Evolutionary conservation across 257 asterid species (phyloP), one percentile per base, ranked within the genome.

Genomic region (Fraxinus pennsylvanica): DNA sequence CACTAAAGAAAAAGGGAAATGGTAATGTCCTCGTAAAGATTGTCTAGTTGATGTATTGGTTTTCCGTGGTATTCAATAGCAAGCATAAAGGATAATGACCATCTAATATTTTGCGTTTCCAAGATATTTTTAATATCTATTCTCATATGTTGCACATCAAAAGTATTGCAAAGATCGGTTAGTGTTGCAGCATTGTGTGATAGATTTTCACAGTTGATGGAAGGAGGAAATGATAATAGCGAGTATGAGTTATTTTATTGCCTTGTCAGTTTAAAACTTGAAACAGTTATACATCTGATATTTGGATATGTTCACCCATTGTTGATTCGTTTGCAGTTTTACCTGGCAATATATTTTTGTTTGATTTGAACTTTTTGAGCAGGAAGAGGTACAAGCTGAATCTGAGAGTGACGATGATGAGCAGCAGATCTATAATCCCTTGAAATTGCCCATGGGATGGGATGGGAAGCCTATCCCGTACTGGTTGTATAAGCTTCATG

Each of bases 381-480:
- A 95, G 99, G 99, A 90, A 13, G 99, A 91, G 71, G 91, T 87
- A 41, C 97, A 93, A 86, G 90, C 96, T 8, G 97, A 92, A 80
- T 91, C 96, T 36, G 99, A 93, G 88, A 96, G 98, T 79, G 99
- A 96, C 25, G 99, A 96, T 75, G 99, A 96, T 17, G 98, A 96
- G 72, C 96, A 90, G 81, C 99, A 96, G 87, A 96, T 93, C 76
- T 96, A 96, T 89, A 96, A 96, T 86, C 99, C 99, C 81, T 87
- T 96, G 81, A 96, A 93, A 85, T 79, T 96, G 76, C 99, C 99
- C 43, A 93, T 96, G 97, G 99, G 99, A n/a, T 93, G 91, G 91
- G 99, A 96, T 73, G 99, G 99, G 78, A 96, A 93, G 84, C 99
- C 99, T 73, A 96, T 96, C 73, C 99, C 99, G 68, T 96, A 96